A percentile compares a stretch with the other conserved stretches of the same genome.
Evolutionary conservation across 2,329 filamentous ascomycete genomes (phyloP).

Genomic region (Fusarium albosuccineum): DNA sequence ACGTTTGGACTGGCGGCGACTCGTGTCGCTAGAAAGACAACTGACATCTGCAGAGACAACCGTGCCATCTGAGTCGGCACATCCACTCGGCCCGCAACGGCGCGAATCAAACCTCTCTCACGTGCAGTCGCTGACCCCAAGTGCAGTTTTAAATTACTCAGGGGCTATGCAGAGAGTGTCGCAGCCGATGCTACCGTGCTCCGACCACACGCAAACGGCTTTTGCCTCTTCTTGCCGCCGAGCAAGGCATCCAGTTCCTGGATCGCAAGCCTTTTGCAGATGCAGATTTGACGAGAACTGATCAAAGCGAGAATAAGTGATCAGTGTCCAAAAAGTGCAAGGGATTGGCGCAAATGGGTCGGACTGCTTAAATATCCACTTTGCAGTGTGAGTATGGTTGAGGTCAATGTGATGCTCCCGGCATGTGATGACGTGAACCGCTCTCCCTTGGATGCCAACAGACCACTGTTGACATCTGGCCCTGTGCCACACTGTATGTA

Average conservation of each 20-base stretch:
- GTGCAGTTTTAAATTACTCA: constrained; percentile 43
- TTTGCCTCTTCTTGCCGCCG: constrained; percentile 16
- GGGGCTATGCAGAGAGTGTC: constrained; percentile 39
- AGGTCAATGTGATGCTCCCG: neutral
- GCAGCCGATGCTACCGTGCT: constrained; percentile 38
- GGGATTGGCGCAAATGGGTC: neutral
- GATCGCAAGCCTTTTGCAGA: constrained; percentile 17
- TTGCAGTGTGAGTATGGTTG: neutral
- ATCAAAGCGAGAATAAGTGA: constrained; percentile 7
- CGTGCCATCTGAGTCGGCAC: constrained; percentile 17
- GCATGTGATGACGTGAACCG: constrained; percentile 9
- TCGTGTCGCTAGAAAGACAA: constrained; percentile 24
- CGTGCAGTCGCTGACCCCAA: constrained; percentile 22
- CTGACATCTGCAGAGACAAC: constrained; percentile 13
- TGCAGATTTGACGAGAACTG: constrained; percentile 6
- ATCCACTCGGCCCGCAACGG: constrained; percentile 26
- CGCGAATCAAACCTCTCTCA: constrained; percentile 35
- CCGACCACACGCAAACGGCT: constrained; percentile 15
- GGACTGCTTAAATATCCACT: neutral
- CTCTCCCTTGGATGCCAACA: constrained; percentile 1
- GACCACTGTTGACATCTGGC: neutral
- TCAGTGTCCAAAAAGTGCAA: constrained; percentile 1
- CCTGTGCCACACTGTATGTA: neutral
- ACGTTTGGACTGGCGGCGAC: constrained; percentile 5
- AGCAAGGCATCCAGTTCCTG: constrained; percentile 1